These are phyloP conservation scores for Pythium myriotylum DNA, from an alignment of 352 stramenopile genomes.

Conservation along the genomic window DNA sequence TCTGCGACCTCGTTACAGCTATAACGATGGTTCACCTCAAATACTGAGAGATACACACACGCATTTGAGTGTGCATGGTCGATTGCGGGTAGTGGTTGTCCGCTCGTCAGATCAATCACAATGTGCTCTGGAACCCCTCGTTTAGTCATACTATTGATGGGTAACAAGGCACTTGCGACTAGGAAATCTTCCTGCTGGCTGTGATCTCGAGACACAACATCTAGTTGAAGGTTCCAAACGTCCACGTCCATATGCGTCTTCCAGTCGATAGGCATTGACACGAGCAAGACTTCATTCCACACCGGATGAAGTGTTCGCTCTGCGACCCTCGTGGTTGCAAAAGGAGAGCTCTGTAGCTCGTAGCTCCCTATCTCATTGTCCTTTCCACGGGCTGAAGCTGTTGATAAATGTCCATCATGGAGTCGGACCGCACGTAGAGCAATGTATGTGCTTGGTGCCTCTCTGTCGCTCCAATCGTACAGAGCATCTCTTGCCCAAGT, in stretches of 20 bases:
- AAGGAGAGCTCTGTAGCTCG: conserved; percentile 55
- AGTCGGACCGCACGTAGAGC: conserved; percentile 7
- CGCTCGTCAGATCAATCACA: conserved; percentile 6
- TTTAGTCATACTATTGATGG: conserved; percentile 1
- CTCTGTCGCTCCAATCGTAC: background rate
- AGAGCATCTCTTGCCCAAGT: background rate
- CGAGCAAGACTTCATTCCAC: conserved; percentile 75
- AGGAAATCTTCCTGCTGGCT: conserved; percentile 70
- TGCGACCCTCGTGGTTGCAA: conserved; percentile 62
- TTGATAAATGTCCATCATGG: background rate
- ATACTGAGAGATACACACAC: conserved; percentile 19
- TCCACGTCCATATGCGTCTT: conserved; percentile 15
- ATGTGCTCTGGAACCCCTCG: conserved; percentile 9
- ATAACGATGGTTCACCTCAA: conserved; percentile 6
- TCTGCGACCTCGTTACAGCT: conserved; percentile 11
- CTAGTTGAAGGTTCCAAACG: conserved; percentile 43
- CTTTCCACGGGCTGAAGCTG: conserved; percentile 1
- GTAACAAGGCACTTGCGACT: conserved; percentile 21
- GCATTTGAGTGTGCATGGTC: too few species aligned
- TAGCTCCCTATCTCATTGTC: conserved; percentile 34
- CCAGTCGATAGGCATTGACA: conserved; percentile 55
- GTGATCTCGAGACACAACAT: conserved; percentile 59
- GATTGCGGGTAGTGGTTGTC: background rate
- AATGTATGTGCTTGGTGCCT: conserved; percentile 23
- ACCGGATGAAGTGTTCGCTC: conserved; percentile 34